These are phyloP conservation scores for Triadica sebifera DNA, from an alignment of 345 rosid genomes.

Conservation along the genomic window DNA sequence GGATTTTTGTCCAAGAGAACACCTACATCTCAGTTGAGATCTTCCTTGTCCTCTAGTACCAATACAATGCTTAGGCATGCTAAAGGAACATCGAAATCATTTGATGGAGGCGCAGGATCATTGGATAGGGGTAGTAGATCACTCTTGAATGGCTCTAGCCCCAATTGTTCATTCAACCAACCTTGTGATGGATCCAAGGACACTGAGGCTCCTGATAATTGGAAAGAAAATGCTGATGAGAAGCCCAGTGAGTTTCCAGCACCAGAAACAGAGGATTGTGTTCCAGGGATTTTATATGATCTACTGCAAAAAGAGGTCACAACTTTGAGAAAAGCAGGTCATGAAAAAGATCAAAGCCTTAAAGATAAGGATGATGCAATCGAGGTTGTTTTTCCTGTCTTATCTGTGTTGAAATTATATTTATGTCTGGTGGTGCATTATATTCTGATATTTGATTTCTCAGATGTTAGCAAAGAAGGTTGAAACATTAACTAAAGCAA, in stretches of 20 bases:
- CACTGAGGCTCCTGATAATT: constrained; percentile 40
- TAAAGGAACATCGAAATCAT: constrained; percentile 94
- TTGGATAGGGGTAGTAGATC: constrained; percentile 60
- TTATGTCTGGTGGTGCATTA: constrained; percentile 18
- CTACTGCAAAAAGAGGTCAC: constrained; percentile 88
- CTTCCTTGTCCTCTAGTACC: constrained; percentile 61
- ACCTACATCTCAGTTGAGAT: constrained; percentile 57
- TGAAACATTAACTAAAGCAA: constrained; percentile 94
- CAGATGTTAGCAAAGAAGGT: constrained; percentile 97
- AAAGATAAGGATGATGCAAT: constrained; percentile 97
- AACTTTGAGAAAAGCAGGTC: constrained; percentile 73
- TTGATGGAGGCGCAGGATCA: constrained; percentile 90
- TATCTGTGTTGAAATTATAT: background rate
- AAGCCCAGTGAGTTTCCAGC: constrained; percentile 52
- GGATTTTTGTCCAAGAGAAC: constrained; percentile 71
- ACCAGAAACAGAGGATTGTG: constrained; percentile 58
- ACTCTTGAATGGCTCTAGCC: constrained; percentile 61
- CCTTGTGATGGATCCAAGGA: constrained; percentile 63
- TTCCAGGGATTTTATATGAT: constrained; percentile 77
- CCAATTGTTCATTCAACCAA: constrained; percentile 63
- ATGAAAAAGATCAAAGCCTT: constrained; percentile 93
- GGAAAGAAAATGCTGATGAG: constrained; percentile 49
- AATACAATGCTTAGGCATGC: constrained; percentile 80
- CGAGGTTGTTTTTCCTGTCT: constrained; percentile 52
- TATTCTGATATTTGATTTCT: constrained; percentile 18